Conservation (phyloP, 2,329 filamentous ascomycete genomes). For the Apiospora rasikravindrae region DNA sequence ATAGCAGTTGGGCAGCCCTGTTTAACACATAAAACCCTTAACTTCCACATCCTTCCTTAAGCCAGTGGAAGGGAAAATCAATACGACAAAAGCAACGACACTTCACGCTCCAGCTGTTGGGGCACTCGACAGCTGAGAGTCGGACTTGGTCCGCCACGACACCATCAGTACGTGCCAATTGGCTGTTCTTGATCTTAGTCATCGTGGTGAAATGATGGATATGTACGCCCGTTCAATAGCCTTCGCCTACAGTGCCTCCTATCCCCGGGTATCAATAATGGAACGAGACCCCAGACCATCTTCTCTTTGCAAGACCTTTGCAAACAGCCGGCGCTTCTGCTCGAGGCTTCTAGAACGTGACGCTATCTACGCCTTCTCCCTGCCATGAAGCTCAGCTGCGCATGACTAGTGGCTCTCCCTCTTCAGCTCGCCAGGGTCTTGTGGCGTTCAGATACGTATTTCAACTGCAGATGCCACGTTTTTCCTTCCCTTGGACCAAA, state of each 20-base stretch:
- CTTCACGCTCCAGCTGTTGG: not conserved
- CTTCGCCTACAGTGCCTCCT: not conserved
- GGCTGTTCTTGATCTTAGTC: not conserved
- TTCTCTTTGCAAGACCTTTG: not conserved
- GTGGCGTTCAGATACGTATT: not conserved
- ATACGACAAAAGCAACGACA: not conserved
- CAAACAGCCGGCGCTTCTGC: not conserved
- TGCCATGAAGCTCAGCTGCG: not conserved
- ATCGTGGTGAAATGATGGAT: not conserved
- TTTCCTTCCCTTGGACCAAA: not conserved
- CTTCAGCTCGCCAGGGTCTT: not conserved
- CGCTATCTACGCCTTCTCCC: not conserved
- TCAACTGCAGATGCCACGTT: constrained; percentile 12
- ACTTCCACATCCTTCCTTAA: not conserved
- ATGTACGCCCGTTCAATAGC: not conserved
- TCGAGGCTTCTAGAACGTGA: not conserved
- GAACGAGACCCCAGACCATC: not conserved
- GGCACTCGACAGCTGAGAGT: not conserved
- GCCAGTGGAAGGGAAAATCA: not conserved
- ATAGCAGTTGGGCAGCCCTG: not conserved
- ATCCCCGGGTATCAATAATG: no score
- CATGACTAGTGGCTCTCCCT: not conserved
- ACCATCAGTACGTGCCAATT: not conserved
- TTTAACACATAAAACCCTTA: not conserved
- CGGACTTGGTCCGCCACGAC: not conserved